Evolutionary conservation across 1,284 basidiomycete genomes (phyloP).

Genomic region (Gomphus bonarii): DNA sequence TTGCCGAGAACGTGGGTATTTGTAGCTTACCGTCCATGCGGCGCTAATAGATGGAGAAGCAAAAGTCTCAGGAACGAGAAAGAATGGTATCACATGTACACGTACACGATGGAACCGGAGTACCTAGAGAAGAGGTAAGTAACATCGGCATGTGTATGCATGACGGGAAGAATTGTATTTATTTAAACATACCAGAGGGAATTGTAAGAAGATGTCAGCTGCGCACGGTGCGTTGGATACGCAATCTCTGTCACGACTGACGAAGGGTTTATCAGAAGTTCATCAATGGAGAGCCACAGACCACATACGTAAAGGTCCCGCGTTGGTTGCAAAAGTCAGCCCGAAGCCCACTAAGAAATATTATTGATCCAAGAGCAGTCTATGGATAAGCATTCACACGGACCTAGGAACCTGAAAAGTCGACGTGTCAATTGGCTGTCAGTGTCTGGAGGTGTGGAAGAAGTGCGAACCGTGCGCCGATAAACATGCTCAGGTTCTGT

Average conservation of each 20-base stretch:
- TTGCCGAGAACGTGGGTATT: not conserved
- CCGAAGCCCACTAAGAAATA: constrained; percentile 55
- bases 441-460: not conserved
- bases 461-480: constrained; percentile 47
- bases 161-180: not conserved
- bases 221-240: constrained; percentile 68
- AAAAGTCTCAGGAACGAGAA: not conserved
- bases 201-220: constrained; percentile 64
- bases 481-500: constrained; percentile 70
- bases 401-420: constrained; percentile 6
- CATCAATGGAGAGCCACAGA: not conserved
- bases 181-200: constrained; percentile 55
- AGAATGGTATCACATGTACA: constrained; percentile 12
- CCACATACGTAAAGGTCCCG: constrained; percentile 18
- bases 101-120: constrained; percentile 60
- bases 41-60: constrained; percentile 29
- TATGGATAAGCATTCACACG: not conserved
- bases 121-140: constrained; percentile 12
- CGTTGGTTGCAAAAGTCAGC: constrained; percentile 53
- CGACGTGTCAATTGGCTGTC: not conserved
- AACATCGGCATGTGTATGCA: not conserved
- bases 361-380: not conserved
- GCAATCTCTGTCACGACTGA: constrained; percentile 61
- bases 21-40: constrained; percentile 43
- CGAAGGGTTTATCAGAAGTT: not conserved